Evolutionary conservation across 257 asterid genomes (phyloP).

Genomic region (Solanum chilense): DNA sequence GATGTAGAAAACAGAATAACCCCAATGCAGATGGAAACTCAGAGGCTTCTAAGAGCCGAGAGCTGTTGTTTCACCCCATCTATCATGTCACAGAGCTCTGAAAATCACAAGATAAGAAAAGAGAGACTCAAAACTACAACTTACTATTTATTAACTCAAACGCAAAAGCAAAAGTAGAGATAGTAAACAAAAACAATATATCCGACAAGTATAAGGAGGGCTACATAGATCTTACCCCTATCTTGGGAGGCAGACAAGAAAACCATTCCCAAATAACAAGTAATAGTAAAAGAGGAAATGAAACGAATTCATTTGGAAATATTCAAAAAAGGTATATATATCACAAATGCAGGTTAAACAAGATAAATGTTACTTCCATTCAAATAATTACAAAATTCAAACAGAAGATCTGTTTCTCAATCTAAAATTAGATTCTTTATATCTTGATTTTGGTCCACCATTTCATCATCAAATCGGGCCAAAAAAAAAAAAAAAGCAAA

Average conservation of each 20-base stretch:
- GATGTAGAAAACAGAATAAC: neutral
- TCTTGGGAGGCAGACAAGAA: neutral
- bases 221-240: neutral
- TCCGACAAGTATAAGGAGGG: neutral
- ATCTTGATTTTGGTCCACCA: neutral
- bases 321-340: neutral
- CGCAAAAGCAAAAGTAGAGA: neutral
- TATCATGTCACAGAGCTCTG: slow-evolving; percentile 22
- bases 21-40: slow-evolving; percentile 1
- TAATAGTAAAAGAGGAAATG: neutral
- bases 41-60: slow-evolving; percentile 1
- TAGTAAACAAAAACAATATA: neutral
- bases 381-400: neutral
- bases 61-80: slow-evolving; percentile 25
- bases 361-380: neutral
- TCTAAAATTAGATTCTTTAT: neutral
- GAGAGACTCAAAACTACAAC: neutral
- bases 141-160: neutral
- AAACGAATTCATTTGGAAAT: neutral
- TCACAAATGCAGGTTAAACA: neutral
- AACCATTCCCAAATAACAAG: neutral
- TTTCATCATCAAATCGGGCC: neutral
- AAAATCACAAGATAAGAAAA: neutral
- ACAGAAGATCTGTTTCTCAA: neutral
- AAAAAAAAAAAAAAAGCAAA: too few species aligned